Evolutionary conservation across 495 filamentous ascomycete species (phyloP).

Genomic region (Niebla homalea): DNA sequence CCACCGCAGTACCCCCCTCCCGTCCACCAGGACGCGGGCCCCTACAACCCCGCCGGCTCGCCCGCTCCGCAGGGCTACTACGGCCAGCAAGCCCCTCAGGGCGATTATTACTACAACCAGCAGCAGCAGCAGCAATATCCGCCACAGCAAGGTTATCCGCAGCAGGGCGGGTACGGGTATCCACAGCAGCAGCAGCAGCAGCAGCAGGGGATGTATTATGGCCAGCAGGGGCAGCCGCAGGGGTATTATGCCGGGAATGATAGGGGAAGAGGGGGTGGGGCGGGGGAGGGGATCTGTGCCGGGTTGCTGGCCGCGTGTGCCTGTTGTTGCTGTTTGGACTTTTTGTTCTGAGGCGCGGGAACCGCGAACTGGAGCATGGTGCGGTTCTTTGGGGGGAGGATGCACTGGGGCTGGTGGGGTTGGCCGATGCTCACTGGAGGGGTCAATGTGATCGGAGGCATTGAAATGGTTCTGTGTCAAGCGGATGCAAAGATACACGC

Average conservation of each 20-base stretch:
- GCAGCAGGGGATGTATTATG: constrained; percentile 18
- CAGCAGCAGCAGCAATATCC: neutral
- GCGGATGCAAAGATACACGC: neutral
- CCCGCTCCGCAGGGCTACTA: neutral
- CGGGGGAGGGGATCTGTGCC: constrained; percentile 19
- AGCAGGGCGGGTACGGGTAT: neutral
- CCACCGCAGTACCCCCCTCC: constrained; percentile 12
- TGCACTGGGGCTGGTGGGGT: neutral
- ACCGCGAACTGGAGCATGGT: no score
- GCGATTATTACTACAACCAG: neutral
- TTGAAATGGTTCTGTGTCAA: neutral
- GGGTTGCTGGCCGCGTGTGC: constrained; percentile 23
- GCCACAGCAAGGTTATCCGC: neutral
- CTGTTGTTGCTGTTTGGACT: constrained; percentile 31
- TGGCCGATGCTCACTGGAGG: neutral
- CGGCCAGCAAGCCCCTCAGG: neutral
- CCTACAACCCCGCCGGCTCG: neutral
- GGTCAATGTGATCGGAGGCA: neutral
- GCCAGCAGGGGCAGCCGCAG: constrained; percentile 10
- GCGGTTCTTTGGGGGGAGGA: no score
- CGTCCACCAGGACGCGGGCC: constrained; percentile 8
- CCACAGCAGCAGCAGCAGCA: neutral
- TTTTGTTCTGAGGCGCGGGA: constrained; percentile 25
- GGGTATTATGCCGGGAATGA: constrained; percentile 14
- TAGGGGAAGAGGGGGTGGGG: constrained; percentile 7